Percentiles rank a stretch among this genome's conserved stretches.
These are phyloP conservation scores for Neonectria punicea DNA, from an alignment of 2,329 filamentous ascomycete genomes.

Conservation along the genomic window DNA sequence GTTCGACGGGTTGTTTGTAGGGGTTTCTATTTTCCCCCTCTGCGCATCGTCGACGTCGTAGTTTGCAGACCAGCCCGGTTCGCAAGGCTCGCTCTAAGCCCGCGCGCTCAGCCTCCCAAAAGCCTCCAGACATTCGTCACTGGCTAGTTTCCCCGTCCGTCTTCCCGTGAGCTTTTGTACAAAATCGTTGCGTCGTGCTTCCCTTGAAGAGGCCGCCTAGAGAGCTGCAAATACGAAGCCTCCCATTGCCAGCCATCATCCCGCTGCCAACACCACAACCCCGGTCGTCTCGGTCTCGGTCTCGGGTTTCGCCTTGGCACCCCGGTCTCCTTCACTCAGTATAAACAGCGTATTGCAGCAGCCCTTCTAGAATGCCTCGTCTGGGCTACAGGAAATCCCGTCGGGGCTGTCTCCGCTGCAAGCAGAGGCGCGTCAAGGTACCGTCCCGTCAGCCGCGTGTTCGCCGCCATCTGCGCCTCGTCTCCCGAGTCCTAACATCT, in stretches of 20 bases:
- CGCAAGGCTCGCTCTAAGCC: conserved; percentile 21
- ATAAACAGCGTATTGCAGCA: too few species aligned
- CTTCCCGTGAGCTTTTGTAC: not conserved
- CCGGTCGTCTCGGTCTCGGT: conserved; percentile 2
- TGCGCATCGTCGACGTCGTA: not conserved
- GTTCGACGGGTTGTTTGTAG: too few species aligned
- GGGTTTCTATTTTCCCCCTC: not conserved
- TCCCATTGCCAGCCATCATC: not conserved
- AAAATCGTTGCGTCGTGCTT: not conserved
- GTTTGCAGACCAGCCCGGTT: not conserved
- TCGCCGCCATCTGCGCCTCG: not conserved
- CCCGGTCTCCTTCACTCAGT: not conserved
- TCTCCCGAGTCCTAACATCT: not conserved
- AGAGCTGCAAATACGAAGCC: not conserved
- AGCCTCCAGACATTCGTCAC: conserved; percentile 45
- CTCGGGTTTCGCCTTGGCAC: not conserved
- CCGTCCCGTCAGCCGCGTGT: not conserved
- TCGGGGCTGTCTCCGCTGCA: conserved; percentile 49
- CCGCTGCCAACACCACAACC: not conserved
- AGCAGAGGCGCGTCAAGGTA: conserved; percentile 51
- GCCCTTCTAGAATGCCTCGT: conserved; percentile 34
- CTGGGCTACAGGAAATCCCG: conserved; percentile 51
- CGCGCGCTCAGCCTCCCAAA: conserved; percentile 50
- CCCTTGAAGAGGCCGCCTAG: too few species aligned
- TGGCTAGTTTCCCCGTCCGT: not conserved